Evolutionary conservation across 495 filamentous ascomycete species (phyloP).

Genomic region (Penicillium subrubescens): DNA sequence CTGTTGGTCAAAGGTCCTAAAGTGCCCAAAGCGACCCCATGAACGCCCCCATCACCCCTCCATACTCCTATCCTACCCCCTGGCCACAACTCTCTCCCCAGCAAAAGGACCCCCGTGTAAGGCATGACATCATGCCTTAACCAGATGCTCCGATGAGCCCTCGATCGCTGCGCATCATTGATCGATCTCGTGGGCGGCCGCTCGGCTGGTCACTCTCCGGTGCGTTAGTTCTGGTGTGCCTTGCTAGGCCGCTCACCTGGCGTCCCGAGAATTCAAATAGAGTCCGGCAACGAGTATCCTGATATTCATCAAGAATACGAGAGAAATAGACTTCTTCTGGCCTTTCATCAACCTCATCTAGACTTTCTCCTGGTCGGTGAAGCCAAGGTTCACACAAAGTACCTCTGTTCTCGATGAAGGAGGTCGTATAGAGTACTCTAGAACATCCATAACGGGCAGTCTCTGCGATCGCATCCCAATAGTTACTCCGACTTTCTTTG

Average conservation of each 20-base stretch:
- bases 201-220: slow-evolving; percentile 11
- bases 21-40: slow-evolving; percentile 4
- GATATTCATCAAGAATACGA: slow-evolving; percentile 19
- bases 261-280: slow-evolving; percentile 31
- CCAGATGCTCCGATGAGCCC: slow-evolving; percentile 17
- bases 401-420: not conserved
- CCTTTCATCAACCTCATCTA: not conserved
- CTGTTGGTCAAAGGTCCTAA: not conserved
- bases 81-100: not conserved
- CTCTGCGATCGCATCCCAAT: not conserved
- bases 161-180: slow-evolving; percentile 29
- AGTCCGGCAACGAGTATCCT: slow-evolving; percentile 22
- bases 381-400: not conserved
- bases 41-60: slow-evolving; percentile 13
- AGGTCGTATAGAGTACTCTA: not conserved
- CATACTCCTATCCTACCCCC: not conserved
- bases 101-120: not conserved
- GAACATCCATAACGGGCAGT: not conserved
- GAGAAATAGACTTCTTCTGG: not conserved
- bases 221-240: slow-evolving; percentile 15
- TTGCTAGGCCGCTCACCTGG: slow-evolving; percentile 2
- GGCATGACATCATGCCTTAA: slow-evolving; percentile 16
- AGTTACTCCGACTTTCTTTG: not conserved
- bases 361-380: not conserved
- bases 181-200: slow-evolving; percentile 22